Conservation (phyloP, 495 filamentous ascomycete genomes). For the Hyaloscypha finlandica region DNA sequence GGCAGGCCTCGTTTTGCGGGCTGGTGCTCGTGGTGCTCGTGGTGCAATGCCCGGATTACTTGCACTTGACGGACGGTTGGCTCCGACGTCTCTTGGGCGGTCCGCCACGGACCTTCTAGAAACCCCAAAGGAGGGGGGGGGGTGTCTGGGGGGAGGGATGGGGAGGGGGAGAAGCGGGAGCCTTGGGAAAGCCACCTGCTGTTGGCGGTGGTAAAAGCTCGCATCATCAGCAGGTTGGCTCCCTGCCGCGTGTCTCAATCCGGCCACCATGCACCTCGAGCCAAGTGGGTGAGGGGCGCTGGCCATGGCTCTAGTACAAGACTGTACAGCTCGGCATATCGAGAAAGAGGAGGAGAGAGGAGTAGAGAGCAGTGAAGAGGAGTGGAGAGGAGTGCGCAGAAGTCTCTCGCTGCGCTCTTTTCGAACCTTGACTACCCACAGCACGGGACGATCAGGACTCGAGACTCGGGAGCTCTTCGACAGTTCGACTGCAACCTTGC, state of each 20-base stretch:
- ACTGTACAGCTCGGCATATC: slow-evolving; percentile 8
- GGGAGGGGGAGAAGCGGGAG: too few relatives aligned
- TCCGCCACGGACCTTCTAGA: slow-evolving; percentile 5
- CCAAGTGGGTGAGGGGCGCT: not conserved
- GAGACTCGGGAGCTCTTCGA: not conserved
- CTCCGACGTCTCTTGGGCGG: not conserved
- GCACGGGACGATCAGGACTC: not conserved
- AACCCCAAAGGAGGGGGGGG: slow-evolving; percentile 10
- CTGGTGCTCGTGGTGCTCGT: too few relatives aligned
- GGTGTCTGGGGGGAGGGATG: not conserved
- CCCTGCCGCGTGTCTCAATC: slow-evolving; percentile 18
- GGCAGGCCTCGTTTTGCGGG: not conserved
- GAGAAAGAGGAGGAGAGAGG: not conserved
- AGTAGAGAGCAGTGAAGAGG: not conserved
- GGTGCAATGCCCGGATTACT: not conserved
- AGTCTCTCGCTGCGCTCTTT: too few relatives aligned
- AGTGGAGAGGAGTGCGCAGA: too few relatives aligned
- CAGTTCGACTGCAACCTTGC: not conserved
- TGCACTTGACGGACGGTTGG: slow-evolving; percentile 7
- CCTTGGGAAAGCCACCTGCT: not conserved
- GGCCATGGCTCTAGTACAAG: slow-evolving; percentile 4
- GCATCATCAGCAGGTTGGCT: slow-evolving; percentile 18
- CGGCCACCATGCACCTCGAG: not conserved
- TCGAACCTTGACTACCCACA: not conserved
- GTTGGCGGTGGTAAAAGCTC: slow-evolving; percentile 14